A percentile compares a stretch with the other conserved stretches of the same genome.
Evolutionary conservation across 225 moss, liverwort and hornwort genomes (phyloP).

Genomic region (Anthoceros angustus): DNA sequence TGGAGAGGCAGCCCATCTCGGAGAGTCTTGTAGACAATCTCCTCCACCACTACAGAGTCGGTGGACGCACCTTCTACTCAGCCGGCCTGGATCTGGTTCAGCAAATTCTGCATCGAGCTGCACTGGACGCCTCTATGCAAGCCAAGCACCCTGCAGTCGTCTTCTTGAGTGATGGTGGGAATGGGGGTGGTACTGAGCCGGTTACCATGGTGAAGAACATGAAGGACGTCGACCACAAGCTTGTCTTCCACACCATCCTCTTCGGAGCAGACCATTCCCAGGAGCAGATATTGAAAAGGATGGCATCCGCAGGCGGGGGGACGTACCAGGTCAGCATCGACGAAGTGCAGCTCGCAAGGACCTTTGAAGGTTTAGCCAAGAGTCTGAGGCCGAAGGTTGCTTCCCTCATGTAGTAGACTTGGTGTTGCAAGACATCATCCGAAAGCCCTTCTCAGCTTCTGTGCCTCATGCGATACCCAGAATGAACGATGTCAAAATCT

Average conservation of each 20-base stretch:
- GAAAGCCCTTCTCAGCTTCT: no score
- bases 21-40: slow-evolving; percentile 19
- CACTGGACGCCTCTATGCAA: slow-evolving; percentile 5
- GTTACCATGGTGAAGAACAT: slow-evolving; percentile 6
- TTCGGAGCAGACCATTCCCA: slow-evolving; percentile 6
- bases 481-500: no score
- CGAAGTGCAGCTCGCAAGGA: slow-evolving; percentile 15
- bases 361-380: slow-evolving; percentile 17
- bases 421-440: no score
- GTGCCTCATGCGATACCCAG: no score
- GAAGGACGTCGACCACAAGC: slow-evolving; percentile 16
- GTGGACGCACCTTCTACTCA: slow-evolving; percentile 10
- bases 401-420: slow-evolving; percentile 17
- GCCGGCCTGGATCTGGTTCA: slow-evolving; percentile 10
- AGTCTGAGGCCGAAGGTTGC: slow-evolving; percentile 16
- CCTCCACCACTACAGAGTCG: neutral
- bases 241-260: slow-evolving; percentile 19
- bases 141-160: slow-evolving; percentile 12
- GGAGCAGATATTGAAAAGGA: slow-evolving; percentile 13
- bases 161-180: slow-evolving; percentile 23
- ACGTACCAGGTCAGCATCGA: slow-evolving; percentile 21
- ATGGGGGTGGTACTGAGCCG: slow-evolving; percentile 6
- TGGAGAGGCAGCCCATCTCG: slow-evolving; percentile 13
- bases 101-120: neutral
- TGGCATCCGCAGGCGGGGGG: slow-evolving; percentile 20